phyloP scores from a whole-genome alignment of 1,284 basidiomycete genomes.

The Pascua guehoae region DNA sequence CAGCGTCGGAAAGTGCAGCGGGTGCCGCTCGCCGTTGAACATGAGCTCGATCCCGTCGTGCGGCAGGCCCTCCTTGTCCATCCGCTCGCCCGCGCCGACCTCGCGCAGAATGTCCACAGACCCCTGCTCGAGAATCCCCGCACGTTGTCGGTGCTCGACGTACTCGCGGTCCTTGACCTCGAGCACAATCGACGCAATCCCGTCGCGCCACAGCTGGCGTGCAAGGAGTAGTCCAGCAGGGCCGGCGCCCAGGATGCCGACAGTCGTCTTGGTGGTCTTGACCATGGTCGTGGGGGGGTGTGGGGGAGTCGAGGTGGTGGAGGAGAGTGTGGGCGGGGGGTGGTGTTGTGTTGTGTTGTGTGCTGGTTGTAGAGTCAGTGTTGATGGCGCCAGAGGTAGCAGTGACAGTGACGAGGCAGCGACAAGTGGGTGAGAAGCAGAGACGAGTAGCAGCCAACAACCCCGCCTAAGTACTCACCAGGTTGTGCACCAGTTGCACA shows the following conservation, averaged over 20 bases:
- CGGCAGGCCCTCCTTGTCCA: slow-evolving; percentile 21
- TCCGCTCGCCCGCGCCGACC: slow-evolving; percentile 14
- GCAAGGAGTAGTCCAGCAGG: slow-evolving; percentile 19
- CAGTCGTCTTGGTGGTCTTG: slow-evolving; percentile 16
- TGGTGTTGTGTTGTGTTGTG: too few species aligned
- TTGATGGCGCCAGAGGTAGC: too few species aligned
- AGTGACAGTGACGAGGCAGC: too few species aligned
- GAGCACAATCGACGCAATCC: slow-evolving; percentile 16
- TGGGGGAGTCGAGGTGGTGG: neutral
- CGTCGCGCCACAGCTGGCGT: slow-evolving; percentile 12
- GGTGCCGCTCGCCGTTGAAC: slow-evolving; percentile 16
- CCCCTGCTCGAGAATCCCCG: slow-evolving; percentile 22
- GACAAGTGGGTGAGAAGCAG: too few species aligned
- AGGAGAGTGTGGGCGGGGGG: neutral
- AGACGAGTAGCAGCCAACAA: too few species aligned
- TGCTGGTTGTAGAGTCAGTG: too few species aligned
- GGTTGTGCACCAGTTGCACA: too few species aligned
- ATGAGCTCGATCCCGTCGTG: slow-evolving; percentile 23
- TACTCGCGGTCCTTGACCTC: slow-evolving; percentile 23
- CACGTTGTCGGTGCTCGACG: slow-evolving; percentile 23
- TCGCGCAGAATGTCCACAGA: slow-evolving; percentile 18
- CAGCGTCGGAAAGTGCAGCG: slow-evolving; percentile 16
- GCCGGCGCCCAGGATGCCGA: slow-evolving; percentile 21
- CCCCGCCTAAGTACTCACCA: too few species aligned
- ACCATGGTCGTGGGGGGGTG: neutral